Conservation (phyloP, 2,329 filamentous ascomycete genomes). For the Paramyrothecium sp. region DNA sequence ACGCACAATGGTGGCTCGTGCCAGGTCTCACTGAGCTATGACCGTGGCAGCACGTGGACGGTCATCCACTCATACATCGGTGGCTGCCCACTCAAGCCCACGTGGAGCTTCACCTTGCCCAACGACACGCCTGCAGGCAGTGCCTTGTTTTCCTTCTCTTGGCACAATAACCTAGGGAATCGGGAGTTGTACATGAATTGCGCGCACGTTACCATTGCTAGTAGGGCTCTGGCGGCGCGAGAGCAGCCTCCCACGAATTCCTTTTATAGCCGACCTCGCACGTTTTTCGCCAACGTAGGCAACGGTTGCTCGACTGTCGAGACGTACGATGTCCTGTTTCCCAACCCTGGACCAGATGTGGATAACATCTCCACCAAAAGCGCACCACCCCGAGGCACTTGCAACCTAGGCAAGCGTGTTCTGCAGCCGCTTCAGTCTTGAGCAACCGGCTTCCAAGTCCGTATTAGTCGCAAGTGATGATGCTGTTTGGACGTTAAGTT, state of each 20-base stretch:
- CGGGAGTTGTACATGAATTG: conserved; percentile 73
- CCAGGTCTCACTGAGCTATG: conserved; percentile 61
- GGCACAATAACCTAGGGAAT: conserved; percentile 63
- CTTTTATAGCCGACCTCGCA: conserved; percentile 47
- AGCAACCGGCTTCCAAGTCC: no score
- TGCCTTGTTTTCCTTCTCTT: conserved; percentile 61
- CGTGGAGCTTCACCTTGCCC: conserved; percentile 39
- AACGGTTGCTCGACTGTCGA: conserved; percentile 56
- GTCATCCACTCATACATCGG: conserved; percentile 42
- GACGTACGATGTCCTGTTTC: conserved; percentile 58
- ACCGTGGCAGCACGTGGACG: conserved; percentile 57
- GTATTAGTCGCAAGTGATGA: no score
- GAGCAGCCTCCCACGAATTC: conserved; percentile 1
- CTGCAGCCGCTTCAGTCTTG: not conserved
- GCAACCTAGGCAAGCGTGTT: not conserved
- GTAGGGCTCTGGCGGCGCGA: not conserved
- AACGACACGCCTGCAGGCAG: conserved; percentile 38
- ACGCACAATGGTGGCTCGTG: conserved; percentile 60
- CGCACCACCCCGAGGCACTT: not conserved
- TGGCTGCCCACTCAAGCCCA: conserved; percentile 26
- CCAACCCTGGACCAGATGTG: conserved; percentile 56
- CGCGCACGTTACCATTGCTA: conserved; percentile 48
- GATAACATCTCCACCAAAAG: not conserved
- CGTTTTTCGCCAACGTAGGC: conserved; percentile 67
- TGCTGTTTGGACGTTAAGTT: no score